Evolutionary conservation across 176 grass and related monocot genomes (phyloP), one percentile per base, ranked within the genome.

Genomic region (Olyra latifolia): DNA sequence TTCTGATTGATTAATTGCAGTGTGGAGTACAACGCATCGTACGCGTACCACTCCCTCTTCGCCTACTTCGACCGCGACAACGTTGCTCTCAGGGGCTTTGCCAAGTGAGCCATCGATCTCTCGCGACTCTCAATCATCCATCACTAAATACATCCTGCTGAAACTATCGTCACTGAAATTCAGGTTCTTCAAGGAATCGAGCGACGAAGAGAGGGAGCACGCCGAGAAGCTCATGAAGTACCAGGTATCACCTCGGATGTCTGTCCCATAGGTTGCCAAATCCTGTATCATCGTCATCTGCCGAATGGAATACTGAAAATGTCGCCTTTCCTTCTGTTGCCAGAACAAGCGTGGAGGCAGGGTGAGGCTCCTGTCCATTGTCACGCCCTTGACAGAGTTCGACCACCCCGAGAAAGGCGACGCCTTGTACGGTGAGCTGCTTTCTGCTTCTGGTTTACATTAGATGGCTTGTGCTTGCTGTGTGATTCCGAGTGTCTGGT

Each of bases 401-500:
- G 90, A 98, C 86, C 92, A 98, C 84, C 71, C 89, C 15, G 92
- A 98, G 75, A 98, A 98, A 91, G 95, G 95, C 5, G 95, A 98
- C 45, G 95, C 95, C 24, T 47, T 95, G 69, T 86, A 98, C 3
- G 92, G 95, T 95, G 16, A 89, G 86, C 81, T 81, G 9, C 35
- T 79, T 66, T 48, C 35, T 29, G 16, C 38, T 70, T 47, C 28
- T 66, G 2, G 52, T 15, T 73, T 60, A 8, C 68, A 30, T 47
- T 63, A 42, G 44, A 52, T 73, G 70, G 6, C 27, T 77, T 53
- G n/a, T 72, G 27, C 57, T 28, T 30, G 53, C 44, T 66, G 10
- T 61, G n/a, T 13, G 25, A 53, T 44, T 12, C 8, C 5, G 2
- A 68, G 44, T 58, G 12, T 54, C 4, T 45, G 38, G 22, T 62